Evolutionary conservation across 768 basidiomycete genomes (phyloP).

Genomic region (Russula foetens): DNA sequence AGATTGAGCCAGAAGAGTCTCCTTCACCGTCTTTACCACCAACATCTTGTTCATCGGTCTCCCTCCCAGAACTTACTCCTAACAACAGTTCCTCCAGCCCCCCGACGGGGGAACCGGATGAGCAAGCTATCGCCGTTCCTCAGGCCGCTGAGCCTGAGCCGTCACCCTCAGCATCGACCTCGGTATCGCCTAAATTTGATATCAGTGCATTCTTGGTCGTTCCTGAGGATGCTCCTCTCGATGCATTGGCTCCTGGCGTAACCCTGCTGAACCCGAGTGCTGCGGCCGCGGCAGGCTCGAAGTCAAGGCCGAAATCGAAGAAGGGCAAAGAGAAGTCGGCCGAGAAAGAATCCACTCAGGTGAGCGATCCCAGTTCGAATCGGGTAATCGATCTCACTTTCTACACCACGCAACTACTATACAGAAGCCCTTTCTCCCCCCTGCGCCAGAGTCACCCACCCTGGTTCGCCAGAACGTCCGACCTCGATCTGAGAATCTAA

Average conservation of each 20-base stretch:
- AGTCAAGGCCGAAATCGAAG: constrained; percentile 14
- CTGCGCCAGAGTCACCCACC: constrained; percentile 18
- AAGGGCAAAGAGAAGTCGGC: constrained; percentile 17
- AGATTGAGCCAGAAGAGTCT: constrained; percentile 13
- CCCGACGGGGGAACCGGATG: constrained; percentile 16
- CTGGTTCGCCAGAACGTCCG: constrained; percentile 11
- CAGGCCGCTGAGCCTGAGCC: not conserved
- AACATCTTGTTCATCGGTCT: constrained; percentile 16
- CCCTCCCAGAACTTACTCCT: constrained; percentile 20
- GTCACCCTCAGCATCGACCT: constrained; percentile 1
- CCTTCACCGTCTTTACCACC: constrained; percentile 16
- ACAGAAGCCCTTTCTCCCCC: constrained; percentile 15
- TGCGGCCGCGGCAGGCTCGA: not conserved
- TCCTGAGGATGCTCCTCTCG: constrained; percentile 19
- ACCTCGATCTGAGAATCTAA: not conserved
- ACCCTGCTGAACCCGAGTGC: constrained; percentile 11
- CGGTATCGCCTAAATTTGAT: constrained; percentile 9
- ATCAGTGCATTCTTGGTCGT: constrained; percentile 19
- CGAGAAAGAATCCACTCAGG: constrained; percentile 3
- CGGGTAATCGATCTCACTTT: not conserved
- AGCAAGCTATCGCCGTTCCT: not conserved
- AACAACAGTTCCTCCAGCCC: constrained; percentile 23
- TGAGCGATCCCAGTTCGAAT: not conserved
- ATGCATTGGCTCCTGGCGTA: constrained; percentile 19
- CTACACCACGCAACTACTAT: too few species aligned